phyloP scores from a whole-genome alignment of 179 eudicot species.

The Beta lomatogona region DNA sequence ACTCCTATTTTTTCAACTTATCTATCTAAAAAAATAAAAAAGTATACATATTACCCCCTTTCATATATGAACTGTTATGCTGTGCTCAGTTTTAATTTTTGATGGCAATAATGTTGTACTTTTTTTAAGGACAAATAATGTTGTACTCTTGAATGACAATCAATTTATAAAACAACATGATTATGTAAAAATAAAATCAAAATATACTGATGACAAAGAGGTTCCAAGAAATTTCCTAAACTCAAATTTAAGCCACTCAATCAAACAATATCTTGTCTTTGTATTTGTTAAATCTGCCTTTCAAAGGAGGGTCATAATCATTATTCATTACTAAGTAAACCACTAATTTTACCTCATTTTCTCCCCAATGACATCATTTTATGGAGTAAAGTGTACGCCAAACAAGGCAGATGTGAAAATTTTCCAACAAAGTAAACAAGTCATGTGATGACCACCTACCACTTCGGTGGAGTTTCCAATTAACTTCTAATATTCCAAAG shows the following conservation, averaged over 20 bases:
- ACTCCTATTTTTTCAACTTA: no score
- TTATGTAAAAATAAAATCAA: not conserved
- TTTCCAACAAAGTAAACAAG: conserved; percentile 26
- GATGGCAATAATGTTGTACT: no score
- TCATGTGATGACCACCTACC: conserved; percentile 39
- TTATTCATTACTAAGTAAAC: conserved; percentile 5
- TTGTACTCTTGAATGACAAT: not conserved
- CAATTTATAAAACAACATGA: not conserved
- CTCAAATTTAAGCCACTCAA: not conserved
- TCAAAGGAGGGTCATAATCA: conserved; percentile 19
- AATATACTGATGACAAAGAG: not conserved
- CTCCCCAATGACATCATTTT: conserved; percentile 20
- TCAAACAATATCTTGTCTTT: conserved; percentile 3
- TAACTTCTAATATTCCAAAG: conserved; percentile 22
- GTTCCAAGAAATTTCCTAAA: conserved; percentile 1
- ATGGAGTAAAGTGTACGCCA: conserved; percentile 35
- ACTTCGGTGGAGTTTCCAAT: conserved; percentile 10
- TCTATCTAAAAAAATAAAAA: no score
- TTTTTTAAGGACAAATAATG: not conserved
- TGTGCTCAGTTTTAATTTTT: no score
- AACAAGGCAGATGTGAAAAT: conserved; percentile 12
- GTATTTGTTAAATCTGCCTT: conserved; percentile 12
- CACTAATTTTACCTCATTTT: conserved; percentile 19
- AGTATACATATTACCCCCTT: no score
- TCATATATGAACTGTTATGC: no score